These are phyloP conservation scores for Podaxis sp. DNA, from an alignment of 768 basidiomycete species.

Conservation along the genomic window DNA sequence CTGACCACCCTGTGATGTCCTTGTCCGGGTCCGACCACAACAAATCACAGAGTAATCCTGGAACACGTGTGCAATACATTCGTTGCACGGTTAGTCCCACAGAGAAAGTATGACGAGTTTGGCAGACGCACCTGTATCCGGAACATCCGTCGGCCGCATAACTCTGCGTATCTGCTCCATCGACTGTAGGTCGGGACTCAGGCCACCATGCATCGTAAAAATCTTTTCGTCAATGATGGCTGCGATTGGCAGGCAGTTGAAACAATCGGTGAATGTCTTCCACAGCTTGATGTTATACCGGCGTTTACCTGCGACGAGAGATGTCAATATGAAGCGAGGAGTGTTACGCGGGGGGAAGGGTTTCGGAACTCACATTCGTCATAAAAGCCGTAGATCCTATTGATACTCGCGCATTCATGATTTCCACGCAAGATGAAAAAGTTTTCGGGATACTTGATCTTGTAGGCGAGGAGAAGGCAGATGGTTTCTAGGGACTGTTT, in stretches of 20 bases:
- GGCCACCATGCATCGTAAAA: slow-evolving; percentile 98
- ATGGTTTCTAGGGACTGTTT: slow-evolving; percentile 99
- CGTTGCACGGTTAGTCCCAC: too few relatives aligned
- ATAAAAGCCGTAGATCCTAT: slow-evolving; percentile 99
- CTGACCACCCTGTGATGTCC: slow-evolving; percentile 98
- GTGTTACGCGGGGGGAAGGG: not conserved
- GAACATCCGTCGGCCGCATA: slow-evolving; percentile 98
- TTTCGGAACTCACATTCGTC: slow-evolving; percentile 83
- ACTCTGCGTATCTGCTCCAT: slow-evolving; percentile 99
- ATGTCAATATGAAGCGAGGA: slow-evolving; percentile 10
- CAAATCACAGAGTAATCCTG: slow-evolving; percentile 89
- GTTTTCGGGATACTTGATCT: slow-evolving; percentile 99
- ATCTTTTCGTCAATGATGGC: slow-evolving; percentile 99
- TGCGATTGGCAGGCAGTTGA: slow-evolving; percentile 98
- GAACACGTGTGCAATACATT: slow-evolving; percentile 10
- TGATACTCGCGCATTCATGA: slow-evolving; percentile 99
- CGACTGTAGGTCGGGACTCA: slow-evolving; percentile 95
- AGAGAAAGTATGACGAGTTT: not conserved
- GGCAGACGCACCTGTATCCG: slow-evolving; percentile 80
- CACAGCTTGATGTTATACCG: slow-evolving; percentile 99
- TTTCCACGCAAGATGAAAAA: slow-evolving; percentile 99
- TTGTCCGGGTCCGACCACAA: slow-evolving; percentile 99
- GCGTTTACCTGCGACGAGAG: slow-evolving; percentile 77
- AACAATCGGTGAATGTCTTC: slow-evolving; percentile 99
- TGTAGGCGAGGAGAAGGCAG: slow-evolving; percentile 97